phyloP scores from a whole-genome alignment of 176 grass and related monocot genomes.

The Oryza meyeriana region DNA sequence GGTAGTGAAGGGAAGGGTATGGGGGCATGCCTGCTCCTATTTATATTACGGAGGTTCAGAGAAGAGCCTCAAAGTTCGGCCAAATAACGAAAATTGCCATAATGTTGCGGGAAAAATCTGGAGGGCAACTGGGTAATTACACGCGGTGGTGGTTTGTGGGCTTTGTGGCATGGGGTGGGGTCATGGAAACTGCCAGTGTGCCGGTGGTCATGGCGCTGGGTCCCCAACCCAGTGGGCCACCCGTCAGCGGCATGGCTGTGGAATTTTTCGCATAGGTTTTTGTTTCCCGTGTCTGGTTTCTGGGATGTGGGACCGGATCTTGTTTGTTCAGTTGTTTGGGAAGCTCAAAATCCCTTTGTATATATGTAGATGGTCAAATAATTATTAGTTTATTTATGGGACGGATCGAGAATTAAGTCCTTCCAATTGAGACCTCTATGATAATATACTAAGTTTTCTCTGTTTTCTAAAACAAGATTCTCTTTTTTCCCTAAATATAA shows the following conservation, averaged over 20 bases:
- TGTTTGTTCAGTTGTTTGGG: background rate
- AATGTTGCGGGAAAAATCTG: fast-evolving
- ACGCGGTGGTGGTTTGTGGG: background rate
- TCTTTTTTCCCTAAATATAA: no score
- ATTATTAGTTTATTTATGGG: background rate
- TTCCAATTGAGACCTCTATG: background rate
- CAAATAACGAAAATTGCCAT: background rate
- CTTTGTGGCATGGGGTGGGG: background rate
- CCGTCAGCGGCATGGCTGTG: background rate
- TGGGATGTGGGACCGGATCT: background rate
- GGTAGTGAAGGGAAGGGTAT: background rate
- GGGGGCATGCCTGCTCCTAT: background rate
- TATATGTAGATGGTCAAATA: background rate
- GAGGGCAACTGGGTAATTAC: fast-evolving
- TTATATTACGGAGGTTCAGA: background rate
- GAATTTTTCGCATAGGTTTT: background rate
- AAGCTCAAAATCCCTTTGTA: background rate
- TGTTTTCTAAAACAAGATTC: background rate
- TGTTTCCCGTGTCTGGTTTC: background rate
- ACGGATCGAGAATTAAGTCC: background rate
- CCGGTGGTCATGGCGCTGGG: background rate
- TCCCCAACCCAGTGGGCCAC: fast-evolving
- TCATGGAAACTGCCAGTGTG: background rate
- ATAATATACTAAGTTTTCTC: background rate
- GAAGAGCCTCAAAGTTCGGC: fast-evolving